Evolutionary conservation across 2,329 filamentous ascomycete species (phyloP).

Genomic region (Trematosphaeria pertusa): DNA sequence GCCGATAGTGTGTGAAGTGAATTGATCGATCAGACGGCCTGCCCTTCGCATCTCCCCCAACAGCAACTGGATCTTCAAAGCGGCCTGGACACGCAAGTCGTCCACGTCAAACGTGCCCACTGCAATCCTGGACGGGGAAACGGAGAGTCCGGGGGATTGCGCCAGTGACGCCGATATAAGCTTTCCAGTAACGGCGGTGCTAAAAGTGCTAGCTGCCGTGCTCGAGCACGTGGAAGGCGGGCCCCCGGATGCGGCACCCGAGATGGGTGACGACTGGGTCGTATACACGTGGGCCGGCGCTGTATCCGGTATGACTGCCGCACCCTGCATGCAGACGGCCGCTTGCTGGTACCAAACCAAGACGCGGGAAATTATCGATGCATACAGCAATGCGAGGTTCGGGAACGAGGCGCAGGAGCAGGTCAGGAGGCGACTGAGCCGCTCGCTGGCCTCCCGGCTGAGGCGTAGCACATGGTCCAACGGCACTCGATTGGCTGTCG

Average conservation of each 20-base stretch:
- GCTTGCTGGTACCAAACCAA: conserved; percentile 32
- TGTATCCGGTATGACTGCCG: no score
- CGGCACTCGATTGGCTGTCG: conserved; percentile 8
- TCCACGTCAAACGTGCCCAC: conserved; percentile 32
- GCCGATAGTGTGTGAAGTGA: no score
- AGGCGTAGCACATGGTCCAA: conserved; percentile 30
- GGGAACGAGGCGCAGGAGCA: conserved; percentile 28
- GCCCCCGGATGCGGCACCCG: no score
- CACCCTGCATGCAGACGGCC: no score
- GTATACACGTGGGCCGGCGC: no score
- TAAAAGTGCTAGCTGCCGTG: no score
- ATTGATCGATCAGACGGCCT: conserved; percentile 25
- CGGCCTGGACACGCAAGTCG: conserved; percentile 25
- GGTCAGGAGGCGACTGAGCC: conserved; percentile 23
- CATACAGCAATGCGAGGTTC: conserved; percentile 29
- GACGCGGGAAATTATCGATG: conserved; percentile 30
- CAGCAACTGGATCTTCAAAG: conserved; percentile 29
- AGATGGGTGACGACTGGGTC: no score
- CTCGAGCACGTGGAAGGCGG: no score
- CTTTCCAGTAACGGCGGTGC: no score
- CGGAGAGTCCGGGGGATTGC: no score
- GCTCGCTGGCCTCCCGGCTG: conserved; percentile 31
- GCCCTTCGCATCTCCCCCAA: conserved; percentile 26
- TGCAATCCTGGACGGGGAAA: conserved; percentile 20
- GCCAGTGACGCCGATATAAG: no score